A percentile compares a stretch with the other conserved stretches of the same genome.
These are phyloP conservation scores for Kodamaea kakaduensis DNA, from an alignment of 805 yeast species.

Conservation along the genomic window DNA sequence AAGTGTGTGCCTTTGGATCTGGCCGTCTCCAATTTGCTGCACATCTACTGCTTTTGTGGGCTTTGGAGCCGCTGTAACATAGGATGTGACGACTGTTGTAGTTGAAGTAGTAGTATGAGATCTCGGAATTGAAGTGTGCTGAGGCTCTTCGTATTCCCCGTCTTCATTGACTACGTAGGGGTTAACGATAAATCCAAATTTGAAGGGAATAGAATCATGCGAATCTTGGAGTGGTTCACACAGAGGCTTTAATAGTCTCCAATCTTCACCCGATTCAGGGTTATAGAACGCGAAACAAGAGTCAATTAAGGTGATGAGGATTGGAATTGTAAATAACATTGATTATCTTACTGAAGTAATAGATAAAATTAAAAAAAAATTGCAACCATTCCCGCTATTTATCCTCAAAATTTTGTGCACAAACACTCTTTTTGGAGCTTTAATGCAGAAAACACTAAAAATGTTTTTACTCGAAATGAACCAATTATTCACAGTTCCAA, in stretches of 20 bases:
- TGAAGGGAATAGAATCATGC: constrained; percentile 26
- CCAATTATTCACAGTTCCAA: too few relatives aligned
- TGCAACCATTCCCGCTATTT: neutral
- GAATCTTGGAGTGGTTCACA: constrained; percentile 15
- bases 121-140: constrained; percentile 11
- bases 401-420: neutral
- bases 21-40: constrained; percentile 28
- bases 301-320: constrained; percentile 2
- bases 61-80: constrained; percentile 19
- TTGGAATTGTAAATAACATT: constrained; percentile 1
- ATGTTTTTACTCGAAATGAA: too few relatives aligned
- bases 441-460: too few relatives aligned
- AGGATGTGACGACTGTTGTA: constrained; percentile 12
- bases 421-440: too few relatives aligned
- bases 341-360: too few relatives aligned
- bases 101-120: constrained; percentile 9
- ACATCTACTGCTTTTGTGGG: constrained; percentile 21
- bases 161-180: constrained; percentile 19
- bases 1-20: constrained; percentile 19
- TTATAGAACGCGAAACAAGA: constrained; percentile 14
- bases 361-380: constrained; percentile 3
- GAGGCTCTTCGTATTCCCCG: constrained; percentile 21
- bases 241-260: constrained; percentile 31
- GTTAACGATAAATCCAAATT: constrained; percentile 34
- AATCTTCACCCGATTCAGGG: constrained; percentile 33